Conservation (phyloP, 2,329 filamentous ascomycete species). For the Alternaria sp. region DNA sequence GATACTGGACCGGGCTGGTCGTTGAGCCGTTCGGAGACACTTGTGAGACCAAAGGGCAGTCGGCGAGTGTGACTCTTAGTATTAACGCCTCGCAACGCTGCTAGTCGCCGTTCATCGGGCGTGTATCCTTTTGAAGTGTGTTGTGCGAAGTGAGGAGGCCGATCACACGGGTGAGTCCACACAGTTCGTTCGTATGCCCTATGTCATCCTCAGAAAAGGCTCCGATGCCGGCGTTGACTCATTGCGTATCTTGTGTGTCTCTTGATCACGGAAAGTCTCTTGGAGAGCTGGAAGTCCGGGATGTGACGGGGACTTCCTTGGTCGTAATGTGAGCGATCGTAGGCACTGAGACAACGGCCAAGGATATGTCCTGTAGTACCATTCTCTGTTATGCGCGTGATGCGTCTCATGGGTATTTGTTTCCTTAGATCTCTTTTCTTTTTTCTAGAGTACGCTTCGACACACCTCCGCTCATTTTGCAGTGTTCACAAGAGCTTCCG, state of each 20-base stretch:
- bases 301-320: not conserved
- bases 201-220: not conserved
- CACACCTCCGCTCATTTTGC: not conserved
- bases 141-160: conserved; percentile 13
- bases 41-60: conserved; percentile 1
- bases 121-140: conserved; percentile 18
- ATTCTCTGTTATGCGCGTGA: not conserved
- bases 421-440: not conserved
- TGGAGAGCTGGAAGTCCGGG: not conserved
- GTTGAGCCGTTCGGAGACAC: conserved; percentile 10
- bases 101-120: conserved; percentile 8
- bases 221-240: not conserved
- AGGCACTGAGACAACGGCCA: not conserved
- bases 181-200: not conserved
- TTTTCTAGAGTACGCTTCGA: not conserved
- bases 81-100: conserved; percentile 2
- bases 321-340: not conserved
- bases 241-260: not conserved
- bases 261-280: not conserved
- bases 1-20: not conserved
- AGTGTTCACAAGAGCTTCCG: not conserved
- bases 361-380: not conserved
- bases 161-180: not conserved
- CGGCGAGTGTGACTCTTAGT: not conserved
- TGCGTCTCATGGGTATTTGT: not conserved